These are phyloP conservation scores for Mariannaea sp. DNA, from an alignment of 2,329 filamentous ascomycete genomes.

Conservation along the genomic window DNA sequence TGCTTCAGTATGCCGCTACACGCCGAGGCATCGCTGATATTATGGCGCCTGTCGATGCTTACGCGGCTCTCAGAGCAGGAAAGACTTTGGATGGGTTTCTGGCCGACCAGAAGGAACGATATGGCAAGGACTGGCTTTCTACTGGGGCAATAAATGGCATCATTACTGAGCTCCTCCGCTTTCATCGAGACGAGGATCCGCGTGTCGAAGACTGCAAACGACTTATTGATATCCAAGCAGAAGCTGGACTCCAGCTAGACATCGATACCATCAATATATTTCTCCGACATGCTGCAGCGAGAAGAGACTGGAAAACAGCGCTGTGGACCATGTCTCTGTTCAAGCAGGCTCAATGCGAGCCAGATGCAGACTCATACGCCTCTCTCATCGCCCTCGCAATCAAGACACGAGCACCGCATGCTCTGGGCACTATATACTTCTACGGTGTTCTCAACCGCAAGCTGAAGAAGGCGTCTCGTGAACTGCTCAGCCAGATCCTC, in stretches of 20 bases:
- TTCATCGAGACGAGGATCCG: conserved; percentile 38
- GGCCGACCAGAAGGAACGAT: conserved; percentile 47
- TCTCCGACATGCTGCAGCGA: conserved; percentile 39
- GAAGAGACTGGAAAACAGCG: conserved; percentile 41
- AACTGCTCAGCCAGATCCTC: conserved; percentile 34
- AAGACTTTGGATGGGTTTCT: conserved; percentile 46
- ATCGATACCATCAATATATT: conserved; percentile 46
- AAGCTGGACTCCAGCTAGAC: conserved; percentile 36
- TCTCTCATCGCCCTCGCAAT: conserved; percentile 47
- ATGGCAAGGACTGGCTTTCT: conserved; percentile 54
- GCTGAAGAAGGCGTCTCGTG: conserved; percentile 35
- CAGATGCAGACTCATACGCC: conserved; percentile 43
- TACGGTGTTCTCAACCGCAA: conserved; percentile 41
- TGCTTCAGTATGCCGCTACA: conserved; percentile 46
- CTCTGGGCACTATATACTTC: conserved; percentile 41
- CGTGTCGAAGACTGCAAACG: conserved; percentile 36
- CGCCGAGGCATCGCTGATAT: conserved; percentile 47
- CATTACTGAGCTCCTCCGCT: conserved; percentile 49
- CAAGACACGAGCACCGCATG: conserved; percentile 37
- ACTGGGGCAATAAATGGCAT: conserved; percentile 44
- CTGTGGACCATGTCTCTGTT: conserved; percentile 38
- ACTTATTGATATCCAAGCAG: conserved; percentile 34
- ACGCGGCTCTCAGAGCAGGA: conserved; percentile 46
- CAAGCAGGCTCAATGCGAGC: conserved; percentile 27
- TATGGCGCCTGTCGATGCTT: conserved; percentile 51